Percentiles rank a stretch among this genome's conserved stretches.
phyloP scores from a whole-genome alignment of 495 filamentous ascomycete species.

The Bacidia gigantensis region DNA sequence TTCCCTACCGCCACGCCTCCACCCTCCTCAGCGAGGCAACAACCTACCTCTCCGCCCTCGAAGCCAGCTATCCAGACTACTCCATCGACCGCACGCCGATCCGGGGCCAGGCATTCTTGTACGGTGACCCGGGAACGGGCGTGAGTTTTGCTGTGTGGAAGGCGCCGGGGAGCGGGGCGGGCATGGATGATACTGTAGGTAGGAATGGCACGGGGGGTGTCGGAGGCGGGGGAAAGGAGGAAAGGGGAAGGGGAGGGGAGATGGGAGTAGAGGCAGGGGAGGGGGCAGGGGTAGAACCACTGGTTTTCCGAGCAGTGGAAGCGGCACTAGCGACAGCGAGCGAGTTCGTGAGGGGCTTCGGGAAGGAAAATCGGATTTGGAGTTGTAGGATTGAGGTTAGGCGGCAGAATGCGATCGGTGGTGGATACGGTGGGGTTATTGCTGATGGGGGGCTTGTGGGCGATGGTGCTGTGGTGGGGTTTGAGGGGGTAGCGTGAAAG shows the following conservation, averaged over 20 bases:
- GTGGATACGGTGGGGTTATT: background rate
- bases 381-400: background rate
- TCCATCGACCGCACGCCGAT: background rate
- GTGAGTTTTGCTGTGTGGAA: no score
- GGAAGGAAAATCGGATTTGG: background rate
- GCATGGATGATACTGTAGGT: no score
- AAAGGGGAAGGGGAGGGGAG: no score
- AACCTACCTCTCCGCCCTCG: background rate
- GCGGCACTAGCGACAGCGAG: background rate
- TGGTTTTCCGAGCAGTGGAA: background rate
- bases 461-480: background rate
- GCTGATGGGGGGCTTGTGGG: background rate
- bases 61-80: background rate
- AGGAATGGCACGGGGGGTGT: no score
- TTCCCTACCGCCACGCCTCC: background rate
- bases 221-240: no score
- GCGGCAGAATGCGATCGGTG: no score
- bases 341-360: background rate
- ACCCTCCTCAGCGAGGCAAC: background rate
- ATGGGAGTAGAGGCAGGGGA: no score
- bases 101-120: background rate
- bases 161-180: no score
- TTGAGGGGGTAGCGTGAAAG: no score
- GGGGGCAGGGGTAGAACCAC: background rate
- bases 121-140: background rate